Conservation (phyloP, 1,139 yeast species). For the Scheffersomyces parashehatae region DNA sequence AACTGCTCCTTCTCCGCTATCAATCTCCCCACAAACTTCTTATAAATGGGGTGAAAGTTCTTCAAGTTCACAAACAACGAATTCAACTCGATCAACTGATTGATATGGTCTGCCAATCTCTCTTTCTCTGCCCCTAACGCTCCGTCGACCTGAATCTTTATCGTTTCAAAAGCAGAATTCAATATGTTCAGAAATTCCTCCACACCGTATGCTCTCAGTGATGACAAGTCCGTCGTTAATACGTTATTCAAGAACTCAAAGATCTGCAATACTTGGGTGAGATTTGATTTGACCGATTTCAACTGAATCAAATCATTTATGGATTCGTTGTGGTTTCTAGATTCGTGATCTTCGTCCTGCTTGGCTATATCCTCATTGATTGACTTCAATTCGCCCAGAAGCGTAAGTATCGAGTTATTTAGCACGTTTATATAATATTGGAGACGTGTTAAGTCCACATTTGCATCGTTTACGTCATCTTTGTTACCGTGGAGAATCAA, state of each 20-base stretch:
- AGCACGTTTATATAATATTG: conserved; percentile 65
- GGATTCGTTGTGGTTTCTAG: conserved; percentile 17
- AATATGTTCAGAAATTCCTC: conserved; percentile 41
- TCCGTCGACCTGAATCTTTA: conserved; percentile 35
- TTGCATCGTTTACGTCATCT: conserved; percentile 14
- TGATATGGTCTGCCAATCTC: conserved; percentile 37
- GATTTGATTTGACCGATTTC: conserved; percentile 43
- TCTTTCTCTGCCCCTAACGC: conserved; percentile 25
- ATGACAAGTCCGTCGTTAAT: conserved; percentile 14
- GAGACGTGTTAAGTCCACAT: conserved; percentile 42
- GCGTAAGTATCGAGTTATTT: conserved; percentile 54
- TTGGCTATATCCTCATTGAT: conserved; percentile 13
- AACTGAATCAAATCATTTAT: conserved; percentile 45
- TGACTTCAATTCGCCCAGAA: conserved; percentile 49
- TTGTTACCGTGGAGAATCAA: conserved; percentile 2
- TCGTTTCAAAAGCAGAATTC: conserved; percentile 39
- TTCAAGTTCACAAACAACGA: conserved; percentile 55
- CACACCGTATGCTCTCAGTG: conserved; percentile 12
- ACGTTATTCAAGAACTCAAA: conserved; percentile 36
- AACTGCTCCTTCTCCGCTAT: conserved; percentile 26
- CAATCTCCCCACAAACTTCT: conserved; percentile 41
- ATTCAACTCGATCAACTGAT: conserved; percentile 45
- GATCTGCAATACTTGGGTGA: conserved; percentile 43
- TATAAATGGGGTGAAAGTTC: conserved; percentile 48
- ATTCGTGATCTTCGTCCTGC: conserved; percentile 21